Evolutionary conservation across 2,329 filamentous ascomycete genomes (phyloP).

Genomic region (Coniochaeta prunicola): DNA sequence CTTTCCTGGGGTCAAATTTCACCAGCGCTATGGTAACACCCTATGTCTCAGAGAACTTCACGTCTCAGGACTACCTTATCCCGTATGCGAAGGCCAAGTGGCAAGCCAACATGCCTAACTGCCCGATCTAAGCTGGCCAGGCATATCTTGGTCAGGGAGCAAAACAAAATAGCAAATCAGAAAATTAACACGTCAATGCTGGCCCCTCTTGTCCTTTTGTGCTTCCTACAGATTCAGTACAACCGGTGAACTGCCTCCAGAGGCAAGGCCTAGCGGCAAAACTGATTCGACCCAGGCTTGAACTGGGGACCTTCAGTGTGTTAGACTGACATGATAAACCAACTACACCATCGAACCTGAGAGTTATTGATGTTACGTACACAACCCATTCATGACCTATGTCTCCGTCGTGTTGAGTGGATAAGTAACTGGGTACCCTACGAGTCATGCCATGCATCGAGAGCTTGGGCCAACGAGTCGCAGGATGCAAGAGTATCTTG

Average conservation of each 20-base stretch:
- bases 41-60: constrained; percentile 32
- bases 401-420: not conserved
- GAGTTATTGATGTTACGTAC: not conserved
- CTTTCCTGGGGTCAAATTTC: constrained; percentile 27
- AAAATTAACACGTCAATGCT: not conserved
- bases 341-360: not conserved
- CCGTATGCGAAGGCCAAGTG: constrained; percentile 30
- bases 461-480: not conserved
- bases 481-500: not conserved
- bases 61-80: constrained; percentile 30
- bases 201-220: not conserved
- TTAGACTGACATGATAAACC: not conserved
- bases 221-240: not conserved
- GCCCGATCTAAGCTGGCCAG: constrained; percentile 15
- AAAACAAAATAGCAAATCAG: not conserved
- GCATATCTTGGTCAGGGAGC: not conserved
- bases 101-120: constrained; percentile 26
- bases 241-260: not conserved
- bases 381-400: not conserved
- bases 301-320: not conserved
- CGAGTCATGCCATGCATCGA: not conserved
- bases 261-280: not conserved
- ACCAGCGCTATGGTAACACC: constrained; percentile 25
- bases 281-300: not conserved
- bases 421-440: not conserved